A percentile compares a stretch with the other conserved stretches of the same genome.
These are phyloP conservation scores for Pyrenula aspistea DNA, from an alignment of 495 filamentous ascomycete genomes.

Conservation along the genomic window DNA sequence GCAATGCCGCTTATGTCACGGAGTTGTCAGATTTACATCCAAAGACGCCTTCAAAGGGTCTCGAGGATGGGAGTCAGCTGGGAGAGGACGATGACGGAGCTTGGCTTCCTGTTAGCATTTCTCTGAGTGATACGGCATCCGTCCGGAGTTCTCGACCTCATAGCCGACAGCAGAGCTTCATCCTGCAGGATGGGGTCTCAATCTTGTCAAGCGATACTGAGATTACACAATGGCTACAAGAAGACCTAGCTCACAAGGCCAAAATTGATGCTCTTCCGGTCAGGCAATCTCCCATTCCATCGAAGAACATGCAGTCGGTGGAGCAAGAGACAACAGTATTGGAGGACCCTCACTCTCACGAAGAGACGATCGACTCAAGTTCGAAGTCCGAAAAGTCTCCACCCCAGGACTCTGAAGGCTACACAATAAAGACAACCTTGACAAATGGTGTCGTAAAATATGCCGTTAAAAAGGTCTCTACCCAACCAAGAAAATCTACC, in stretches of 20 bases:
- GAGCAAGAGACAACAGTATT: not conserved
- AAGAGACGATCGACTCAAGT: not conserved
- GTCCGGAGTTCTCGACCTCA: not conserved
- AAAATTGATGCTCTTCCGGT: not conserved
- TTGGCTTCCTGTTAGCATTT: not conserved
- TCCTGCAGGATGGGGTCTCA: not conserved
- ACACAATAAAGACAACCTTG: not conserved
- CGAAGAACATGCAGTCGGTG: not conserved
- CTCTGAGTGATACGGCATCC: not conserved
- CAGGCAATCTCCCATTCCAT: not conserved
- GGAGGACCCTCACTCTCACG: not conserved
- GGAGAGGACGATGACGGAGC: not conserved
- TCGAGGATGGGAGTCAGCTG: not conserved
- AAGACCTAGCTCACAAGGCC: not conserved
- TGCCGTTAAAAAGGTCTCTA: not conserved
- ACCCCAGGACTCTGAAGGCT: not conserved
- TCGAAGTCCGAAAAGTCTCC: not conserved
- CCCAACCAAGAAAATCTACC: not conserved
- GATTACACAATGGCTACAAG: not conserved
- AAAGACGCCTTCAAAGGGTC: not conserved
- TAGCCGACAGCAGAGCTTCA: not conserved
- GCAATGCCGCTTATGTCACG: not conserved
- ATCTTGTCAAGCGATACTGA: not conserved
- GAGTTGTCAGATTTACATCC: not conserved
- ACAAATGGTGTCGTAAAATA: not conserved